These are phyloP conservation scores for Rutstroemia sp. DNA, from an alignment of 2,329 filamentous ascomycete genomes.

Conservation along the genomic window DNA sequence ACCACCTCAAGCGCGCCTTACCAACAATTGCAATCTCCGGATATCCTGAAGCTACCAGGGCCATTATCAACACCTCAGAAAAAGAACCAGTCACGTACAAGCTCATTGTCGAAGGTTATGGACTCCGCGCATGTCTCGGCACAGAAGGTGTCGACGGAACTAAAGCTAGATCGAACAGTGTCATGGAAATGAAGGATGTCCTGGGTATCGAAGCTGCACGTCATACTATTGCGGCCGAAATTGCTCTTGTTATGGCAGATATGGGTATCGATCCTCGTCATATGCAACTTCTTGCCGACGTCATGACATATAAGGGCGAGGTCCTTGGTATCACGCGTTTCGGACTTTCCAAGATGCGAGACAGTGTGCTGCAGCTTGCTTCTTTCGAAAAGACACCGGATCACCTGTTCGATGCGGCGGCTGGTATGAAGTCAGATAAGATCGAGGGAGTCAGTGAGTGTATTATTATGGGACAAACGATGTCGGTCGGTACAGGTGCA, in stretches of 20 bases:
- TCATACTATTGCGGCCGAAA: constrained; percentile 82
- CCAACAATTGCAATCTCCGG: constrained; percentile 83
- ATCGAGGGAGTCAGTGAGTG: constrained; percentile 94
- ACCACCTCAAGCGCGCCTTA: constrained; percentile 74
- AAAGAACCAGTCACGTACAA: constrained; percentile 36
- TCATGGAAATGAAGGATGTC: constrained; percentile 82
- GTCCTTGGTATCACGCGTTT: constrained; percentile 95
- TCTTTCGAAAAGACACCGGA: constrained; percentile 98
- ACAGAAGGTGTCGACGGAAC: constrained; percentile 84
- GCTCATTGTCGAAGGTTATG: constrained; percentile 92
- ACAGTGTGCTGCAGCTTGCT: constrained; percentile 86
- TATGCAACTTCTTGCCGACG: constrained; percentile 94
- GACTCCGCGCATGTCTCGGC: constrained; percentile 80
- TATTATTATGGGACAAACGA: constrained; percentile 97
- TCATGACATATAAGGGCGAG: constrained; percentile 99
- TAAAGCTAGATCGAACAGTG: constrained; percentile 69
- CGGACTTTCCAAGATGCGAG: constrained; percentile 91
- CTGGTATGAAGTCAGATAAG: constrained; percentile 81
- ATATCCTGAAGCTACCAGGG: constrained; percentile 76
- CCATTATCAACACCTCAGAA: constrained; percentile 73
- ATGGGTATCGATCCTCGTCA: constrained; percentile 97
- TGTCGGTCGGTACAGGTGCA: constrained; percentile 82
- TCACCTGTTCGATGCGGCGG: constrained; percentile 91
- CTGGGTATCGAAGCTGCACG: constrained; percentile 94
- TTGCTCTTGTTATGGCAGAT: constrained; percentile 78